A percentile compares a stretch with the other conserved stretches of the same genome.
These are phyloP conservation scores for Warburgia ugandensis DNA, from an alignment of 164 flowering plant genomes.

Conservation along the genomic window DNA sequence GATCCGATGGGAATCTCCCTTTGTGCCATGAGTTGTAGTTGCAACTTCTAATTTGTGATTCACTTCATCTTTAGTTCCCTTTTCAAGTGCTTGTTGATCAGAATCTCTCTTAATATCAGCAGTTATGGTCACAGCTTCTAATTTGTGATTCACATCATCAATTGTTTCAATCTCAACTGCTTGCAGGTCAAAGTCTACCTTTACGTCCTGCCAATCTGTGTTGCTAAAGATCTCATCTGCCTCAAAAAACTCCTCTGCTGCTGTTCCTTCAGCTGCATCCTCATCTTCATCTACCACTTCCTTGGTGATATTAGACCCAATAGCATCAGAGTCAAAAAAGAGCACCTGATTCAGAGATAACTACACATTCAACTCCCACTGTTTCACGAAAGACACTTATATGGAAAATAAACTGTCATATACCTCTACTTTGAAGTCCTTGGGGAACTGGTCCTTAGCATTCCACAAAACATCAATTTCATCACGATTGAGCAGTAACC, in stretches of 20 bases:
- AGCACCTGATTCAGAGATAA: conserved; percentile 66
- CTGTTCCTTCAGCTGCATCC: conserved; percentile 43
- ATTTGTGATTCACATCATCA: conserved; percentile 8
- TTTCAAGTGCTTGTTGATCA: neutral
- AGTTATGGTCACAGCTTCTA: conserved; percentile 10
- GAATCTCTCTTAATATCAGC: conserved; percentile 1
- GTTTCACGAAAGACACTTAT: conserved; percentile 18
- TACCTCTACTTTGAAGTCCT: conserved; percentile 91
- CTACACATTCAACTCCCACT: conserved; percentile 34
- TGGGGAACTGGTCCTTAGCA: conserved; percentile 63
- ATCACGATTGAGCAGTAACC: conserved; percentile 55
- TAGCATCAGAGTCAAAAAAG: conserved; percentile 60
- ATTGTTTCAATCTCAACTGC: conserved; percentile 10
- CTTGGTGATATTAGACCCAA: conserved; percentile 39
- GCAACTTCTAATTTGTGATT: no score
- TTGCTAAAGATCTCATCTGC: conserved; percentile 89
- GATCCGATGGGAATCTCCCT: neutral
- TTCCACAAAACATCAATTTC: conserved; percentile 84
- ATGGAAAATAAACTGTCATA: conserved; percentile 15
- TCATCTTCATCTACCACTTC: conserved; percentile 42
- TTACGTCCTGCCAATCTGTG: conserved; percentile 44
- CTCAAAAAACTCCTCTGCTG: conserved; percentile 89
- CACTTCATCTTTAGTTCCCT: conserved; percentile 1
- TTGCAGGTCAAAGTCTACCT: conserved; percentile 25
- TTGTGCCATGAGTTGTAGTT: conserved; percentile 5